These are phyloP conservation scores for Colletotrichum liriopes DNA, from an alignment of 2,329 filamentous ascomycete species.

Conservation along the genomic window DNA sequence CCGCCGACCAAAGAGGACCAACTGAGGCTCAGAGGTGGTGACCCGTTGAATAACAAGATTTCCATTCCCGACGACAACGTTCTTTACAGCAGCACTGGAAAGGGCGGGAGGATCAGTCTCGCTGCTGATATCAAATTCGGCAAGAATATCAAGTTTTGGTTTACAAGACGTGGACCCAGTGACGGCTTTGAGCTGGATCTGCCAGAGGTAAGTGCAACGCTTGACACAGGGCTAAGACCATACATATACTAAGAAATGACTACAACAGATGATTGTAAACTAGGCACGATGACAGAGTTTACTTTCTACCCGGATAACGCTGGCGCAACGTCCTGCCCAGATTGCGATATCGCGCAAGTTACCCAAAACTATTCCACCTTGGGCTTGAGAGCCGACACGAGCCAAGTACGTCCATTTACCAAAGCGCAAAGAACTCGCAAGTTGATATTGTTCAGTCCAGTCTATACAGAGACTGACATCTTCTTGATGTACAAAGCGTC, in stretches of 20 bases:
- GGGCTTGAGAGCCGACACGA: no score
- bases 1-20: neutral
- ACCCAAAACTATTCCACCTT: no score
- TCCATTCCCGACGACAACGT: neutral
- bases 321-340: neutral
- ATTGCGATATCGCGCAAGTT: neutral
- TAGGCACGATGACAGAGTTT: constrained; percentile 19
- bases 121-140: constrained; percentile 1
- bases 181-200: neutral
- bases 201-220: neutral
- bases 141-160: constrained; percentile 4
- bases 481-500: no score
- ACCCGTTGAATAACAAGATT: neutral
- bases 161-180: neutral
- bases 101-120: neutral
- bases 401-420: no score
- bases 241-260: no score
- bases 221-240: neutral
- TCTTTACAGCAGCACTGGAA: neutral
- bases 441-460: no score
- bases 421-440: no score
- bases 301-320: neutral
- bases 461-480: no score
- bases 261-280: neutral
- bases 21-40: neutral